phyloP scores from a whole-genome alignment of 2,329 filamentous ascomycete genomes.

The Parastagonospora avenae region DNA sequence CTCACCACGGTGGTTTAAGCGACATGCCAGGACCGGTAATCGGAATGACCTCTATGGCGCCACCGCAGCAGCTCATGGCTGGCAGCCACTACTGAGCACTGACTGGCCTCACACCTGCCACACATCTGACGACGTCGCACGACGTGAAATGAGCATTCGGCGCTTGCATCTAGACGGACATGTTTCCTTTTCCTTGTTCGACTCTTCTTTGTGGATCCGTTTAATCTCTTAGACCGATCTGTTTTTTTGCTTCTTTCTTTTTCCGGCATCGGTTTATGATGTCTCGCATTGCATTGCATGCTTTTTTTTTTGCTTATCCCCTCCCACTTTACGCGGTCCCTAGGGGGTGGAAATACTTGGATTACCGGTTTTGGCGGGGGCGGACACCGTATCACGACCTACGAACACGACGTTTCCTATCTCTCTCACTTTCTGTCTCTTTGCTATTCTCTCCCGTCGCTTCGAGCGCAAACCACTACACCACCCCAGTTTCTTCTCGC shows the following conservation, averaged over 20 bases:
- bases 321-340: neutral
- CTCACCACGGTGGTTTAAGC: slow-evolving; percentile 38
- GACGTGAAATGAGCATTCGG: slow-evolving; percentile 30
- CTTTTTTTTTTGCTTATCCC: slow-evolving; percentile 18
- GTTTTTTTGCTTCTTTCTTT: slow-evolving; percentile 20
- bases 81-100: slow-evolving; percentile 49
- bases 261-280: neutral
- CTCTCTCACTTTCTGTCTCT: too few species aligned
- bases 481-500: too few species aligned
- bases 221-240: slow-evolving; percentile 32
- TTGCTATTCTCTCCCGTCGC: too few species aligned
- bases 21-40: slow-evolving; percentile 44
- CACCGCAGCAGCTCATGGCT: slow-evolving; percentile 51
- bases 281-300: slow-evolving; percentile 34
- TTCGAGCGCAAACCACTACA: too few species aligned
- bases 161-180: slow-evolving; percentile 27
- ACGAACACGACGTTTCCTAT: too few species aligned
- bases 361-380: too few species aligned
- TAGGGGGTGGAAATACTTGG: slow-evolving; percentile 1
- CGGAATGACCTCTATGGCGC: slow-evolving; percentile 49
- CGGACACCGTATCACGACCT: too few species aligned
- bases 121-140: slow-evolving; percentile 23
- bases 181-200: slow-evolving; percentile 20
- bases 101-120: slow-evolving; percentile 13
- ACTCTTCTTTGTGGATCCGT: slow-evolving; percentile 28